phyloP scores from a whole-genome alignment of 2,329 filamentous ascomycete species.

The Colletotrichum liriopes region DNA sequence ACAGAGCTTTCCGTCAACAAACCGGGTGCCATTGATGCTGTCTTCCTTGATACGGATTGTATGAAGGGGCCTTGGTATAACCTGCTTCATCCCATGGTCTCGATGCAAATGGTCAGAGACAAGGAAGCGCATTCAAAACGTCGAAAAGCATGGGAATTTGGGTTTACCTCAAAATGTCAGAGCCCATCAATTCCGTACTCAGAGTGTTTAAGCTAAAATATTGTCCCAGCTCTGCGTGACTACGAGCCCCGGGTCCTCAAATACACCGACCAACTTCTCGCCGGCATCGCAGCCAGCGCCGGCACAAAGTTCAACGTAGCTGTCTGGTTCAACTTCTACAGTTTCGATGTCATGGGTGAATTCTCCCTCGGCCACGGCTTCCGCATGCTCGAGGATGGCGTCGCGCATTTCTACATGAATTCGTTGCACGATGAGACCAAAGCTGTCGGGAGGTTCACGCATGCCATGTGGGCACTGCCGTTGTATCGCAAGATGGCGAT shows the following conservation, averaged over 20 bases:
- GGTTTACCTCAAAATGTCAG: constrained; percentile 49
- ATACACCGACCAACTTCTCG: constrained; percentile 46
- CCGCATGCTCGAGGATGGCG: constrained; percentile 51
- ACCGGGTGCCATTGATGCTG: constrained; percentile 47
- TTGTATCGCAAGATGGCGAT: constrained; percentile 41
- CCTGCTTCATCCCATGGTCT: constrained; percentile 48
- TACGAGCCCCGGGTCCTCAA: constrained; percentile 49
- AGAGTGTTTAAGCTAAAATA: background rate
- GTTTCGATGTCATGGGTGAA: constrained; percentile 59
- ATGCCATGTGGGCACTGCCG: constrained; percentile 44
- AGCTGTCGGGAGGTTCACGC: constrained; percentile 45
- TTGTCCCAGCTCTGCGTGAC: constrained; percentile 41
- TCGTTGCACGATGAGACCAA: constrained; percentile 46
- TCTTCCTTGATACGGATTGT: constrained; percentile 50
- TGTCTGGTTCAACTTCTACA: constrained; percentile 53
- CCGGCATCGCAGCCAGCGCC: constrained; percentile 41
- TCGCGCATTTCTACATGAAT: constrained; percentile 48
- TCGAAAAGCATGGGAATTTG: constrained; percentile 54
- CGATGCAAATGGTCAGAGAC: constrained; percentile 51
- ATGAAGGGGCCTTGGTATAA: constrained; percentile 54
- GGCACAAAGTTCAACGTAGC: constrained; percentile 47
- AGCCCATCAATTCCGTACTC: accelerated
- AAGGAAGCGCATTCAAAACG: constrained; percentile 49
- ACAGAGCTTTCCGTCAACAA: constrained; percentile 51
- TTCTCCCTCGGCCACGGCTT: constrained; percentile 56